Conservation (phyloP, 441 rosid genomes). For the Populus hybrid region DNA sequence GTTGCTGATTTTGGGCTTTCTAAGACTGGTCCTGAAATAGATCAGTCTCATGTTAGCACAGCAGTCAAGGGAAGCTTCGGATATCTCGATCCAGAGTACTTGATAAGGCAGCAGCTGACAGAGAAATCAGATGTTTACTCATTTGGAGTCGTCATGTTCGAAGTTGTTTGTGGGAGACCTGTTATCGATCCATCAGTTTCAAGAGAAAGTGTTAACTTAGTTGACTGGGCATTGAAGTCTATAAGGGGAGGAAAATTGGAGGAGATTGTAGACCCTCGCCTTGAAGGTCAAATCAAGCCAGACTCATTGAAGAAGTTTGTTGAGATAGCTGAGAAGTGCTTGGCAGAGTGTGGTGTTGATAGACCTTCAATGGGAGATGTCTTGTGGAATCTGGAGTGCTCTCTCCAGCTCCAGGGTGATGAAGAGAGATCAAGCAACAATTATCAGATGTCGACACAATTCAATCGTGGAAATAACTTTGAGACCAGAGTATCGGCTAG, state of each 20-base stretch:
- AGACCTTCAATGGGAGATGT: slow-evolving; percentile 83
- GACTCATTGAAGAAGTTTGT: slow-evolving; percentile 57
- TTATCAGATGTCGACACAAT: slow-evolving; percentile 6
- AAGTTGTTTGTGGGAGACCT: slow-evolving; percentile 69
- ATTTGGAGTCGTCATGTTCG: slow-evolving; percentile 88
- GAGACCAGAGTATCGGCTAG: slow-evolving; percentile 30
- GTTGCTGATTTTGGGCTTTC: slow-evolving; percentile 91
- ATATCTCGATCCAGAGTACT: slow-evolving; percentile 86
- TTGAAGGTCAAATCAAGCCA: slow-evolving; percentile 41
- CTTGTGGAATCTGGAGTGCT: slow-evolving; percentile 74
- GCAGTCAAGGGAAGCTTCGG: slow-evolving; percentile 93
- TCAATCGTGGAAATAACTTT: slow-evolving; percentile 18
- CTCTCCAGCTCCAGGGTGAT: slow-evolving; percentile 52
- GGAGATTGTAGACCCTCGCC: slow-evolving; percentile 48
- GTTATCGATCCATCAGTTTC: slow-evolving; percentile 75
- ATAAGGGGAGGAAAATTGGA: slow-evolving; percentile 41
- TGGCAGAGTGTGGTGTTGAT: slow-evolving; percentile 45
- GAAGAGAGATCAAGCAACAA: slow-evolving; percentile 32
- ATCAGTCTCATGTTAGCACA: slow-evolving; percentile 84
- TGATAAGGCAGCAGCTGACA: slow-evolving; percentile 65
- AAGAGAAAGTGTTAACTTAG: slow-evolving; percentile 60
- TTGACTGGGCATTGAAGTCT: slow-evolving; percentile 62
- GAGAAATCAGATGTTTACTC: slow-evolving; percentile 89
- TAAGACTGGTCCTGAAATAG: slow-evolving; percentile 71
- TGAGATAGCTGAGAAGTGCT: slow-evolving; percentile 76